A percentile compares a stretch with the other conserved stretches of the same genome.
phyloP scores from a whole-genome alignment of 768 basidiomycete species.

The Lentinula edodes region DNA sequence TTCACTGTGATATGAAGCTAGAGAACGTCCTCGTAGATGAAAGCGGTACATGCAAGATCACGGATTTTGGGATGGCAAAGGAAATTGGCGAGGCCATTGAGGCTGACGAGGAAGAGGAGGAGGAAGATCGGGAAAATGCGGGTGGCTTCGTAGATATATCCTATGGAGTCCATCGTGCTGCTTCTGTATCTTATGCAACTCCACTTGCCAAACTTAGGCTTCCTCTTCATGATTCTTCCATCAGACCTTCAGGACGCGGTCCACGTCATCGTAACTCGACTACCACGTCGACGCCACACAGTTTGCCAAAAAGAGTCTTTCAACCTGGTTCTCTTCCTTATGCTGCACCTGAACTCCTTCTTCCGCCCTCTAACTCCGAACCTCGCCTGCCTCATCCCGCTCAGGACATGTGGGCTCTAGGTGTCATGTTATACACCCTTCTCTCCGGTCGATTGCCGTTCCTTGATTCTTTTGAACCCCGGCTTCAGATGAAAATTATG shows the following conservation, averaged over 20 bases:
- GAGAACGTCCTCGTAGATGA: slow-evolving; percentile 95
- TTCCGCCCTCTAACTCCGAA: slow-evolving; percentile 42
- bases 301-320: slow-evolving; percentile 20
- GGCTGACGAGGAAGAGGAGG: slow-evolving; percentile 34
- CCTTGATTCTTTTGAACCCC: slow-evolving; percentile 82
- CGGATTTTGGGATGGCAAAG: slow-evolving; percentile 80
- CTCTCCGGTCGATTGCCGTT: slow-evolving; percentile 87
- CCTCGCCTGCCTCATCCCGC: slow-evolving; percentile 51
- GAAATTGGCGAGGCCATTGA: slow-evolving; percentile 47
- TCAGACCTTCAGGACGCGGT: slow-evolving; percentile 28
- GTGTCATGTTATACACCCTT: slow-evolving; percentile 82
- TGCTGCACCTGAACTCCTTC: slow-evolving; percentile 82
- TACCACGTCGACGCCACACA: slow-evolving; percentile 11
- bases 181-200: slow-evolving; percentile 30
- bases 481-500: slow-evolving; percentile 88
- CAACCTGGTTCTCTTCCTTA: slow-evolving; percentile 88
- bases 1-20: slow-evolving; percentile 94
- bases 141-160: slow-evolving; percentile 8
- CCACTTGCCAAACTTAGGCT: slow-evolving; percentile 18
- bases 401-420: slow-evolving; percentile 95
- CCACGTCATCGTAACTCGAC: slow-evolving; percentile 49
- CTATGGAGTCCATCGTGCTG: slow-evolving; percentile 31
- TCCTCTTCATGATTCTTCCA: slow-evolving; percentile 26
- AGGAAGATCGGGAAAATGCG: slow-evolving; percentile 19
- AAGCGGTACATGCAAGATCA: slow-evolving; percentile 78